Evolutionary conservation across 2,329 filamentous ascomycete species (phyloP), one percentile per base, ranked within the genome.

Genomic region (Echinosphaeria canescens): DNA sequence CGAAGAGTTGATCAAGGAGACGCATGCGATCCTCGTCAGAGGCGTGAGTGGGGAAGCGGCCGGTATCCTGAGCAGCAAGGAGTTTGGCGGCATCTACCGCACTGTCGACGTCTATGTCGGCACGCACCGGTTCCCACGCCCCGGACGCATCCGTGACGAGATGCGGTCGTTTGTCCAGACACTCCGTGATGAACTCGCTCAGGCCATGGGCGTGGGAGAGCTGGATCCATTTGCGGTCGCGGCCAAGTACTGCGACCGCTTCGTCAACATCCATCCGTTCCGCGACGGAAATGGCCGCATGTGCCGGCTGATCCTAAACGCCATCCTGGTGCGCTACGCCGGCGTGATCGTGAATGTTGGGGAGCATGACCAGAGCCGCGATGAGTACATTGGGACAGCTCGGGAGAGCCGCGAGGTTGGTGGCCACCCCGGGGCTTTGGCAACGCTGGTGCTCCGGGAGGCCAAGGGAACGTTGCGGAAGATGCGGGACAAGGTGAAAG

Each of bases 261-360:
- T 53, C 19, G 40, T 50, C 7, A 38, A 39, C 5, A 51, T 52
- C 1, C 47, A 53, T 9, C 50, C 47, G 0, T 53, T 53, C 17
- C 38, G 40, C 12, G 48, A 52, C 17, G 48, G 47, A 0, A 54
- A 54, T 20, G 47, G 47, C 0, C 32, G 48, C 2, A 39, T 44
- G 35, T 48, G 44, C 13, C 39, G 47, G 1, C 36, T 53, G 10
- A 38, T 54, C 3, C 34, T 51, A 0, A 53, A 52, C 11, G 38
- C 38, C 0, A 39, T 54, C 1, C 27, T 51, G 0, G 29, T 49
- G 2, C 46, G 43, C 2, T 48, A 46, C 23, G 31, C 32, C 0
- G 42, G 48, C n/a, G n/a, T n/a, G n/a, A n/a, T n/a, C n/a, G n/a
- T n/a, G n/a, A n/a, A n/a, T n/a, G n/a, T n/a, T n/a, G n/a, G n/a